These are phyloP conservation scores for Parmelia sp. DNA, from an alignment of 495 filamentous ascomycete species.

Conservation along the genomic window DNA sequence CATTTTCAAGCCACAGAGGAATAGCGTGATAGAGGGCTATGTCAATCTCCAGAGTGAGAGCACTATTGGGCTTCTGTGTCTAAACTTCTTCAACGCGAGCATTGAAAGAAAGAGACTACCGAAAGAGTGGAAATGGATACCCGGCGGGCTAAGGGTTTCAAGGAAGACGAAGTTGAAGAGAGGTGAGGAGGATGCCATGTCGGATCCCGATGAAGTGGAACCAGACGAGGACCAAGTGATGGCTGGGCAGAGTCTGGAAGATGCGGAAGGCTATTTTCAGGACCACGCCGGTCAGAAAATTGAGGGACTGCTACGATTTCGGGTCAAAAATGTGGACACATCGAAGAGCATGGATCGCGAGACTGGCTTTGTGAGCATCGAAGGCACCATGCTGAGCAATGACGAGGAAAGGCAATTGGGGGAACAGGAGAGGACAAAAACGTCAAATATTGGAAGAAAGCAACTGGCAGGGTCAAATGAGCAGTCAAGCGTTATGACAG, in stretches of 20 bases:
- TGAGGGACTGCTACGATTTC: constrained; percentile 54
- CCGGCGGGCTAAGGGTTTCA: constrained; percentile 27
- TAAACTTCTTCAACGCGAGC: constrained; percentile 70
- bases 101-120: constrained; percentile 63
- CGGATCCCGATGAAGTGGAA: constrained; percentile 18
- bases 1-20: constrained; percentile 57
- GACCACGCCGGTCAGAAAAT: constrained; percentile 57
- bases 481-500: constrained; percentile 8
- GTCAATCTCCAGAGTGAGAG: constrained; percentile 68
- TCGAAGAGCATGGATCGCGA: constrained; percentile 51
- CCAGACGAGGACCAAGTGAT: constrained; percentile 25
- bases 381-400: constrained; percentile 56
- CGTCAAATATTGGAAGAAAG: constrained; percentile 6
- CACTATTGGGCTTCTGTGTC: constrained; percentile 62
- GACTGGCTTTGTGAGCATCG: constrained; percentile 58
- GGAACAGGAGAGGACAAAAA: constrained; percentile 31
- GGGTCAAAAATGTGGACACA: constrained; percentile 58
- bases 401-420: constrained; percentile 41
- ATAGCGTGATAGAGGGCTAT: constrained; percentile 54
- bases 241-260: constrained; percentile 35
- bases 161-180: constrained; percentile 35
- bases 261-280: constrained; percentile 52
- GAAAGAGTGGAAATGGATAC: constrained; percentile 57
- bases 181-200: constrained; percentile 6
- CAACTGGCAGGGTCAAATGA: constrained; percentile 4